A percentile compares a stretch with the other conserved stretches of the same genome.
phyloP scores from a whole-genome alignment of 2,329 filamentous ascomycete species.

The Cladophialophora immunda region DNA sequence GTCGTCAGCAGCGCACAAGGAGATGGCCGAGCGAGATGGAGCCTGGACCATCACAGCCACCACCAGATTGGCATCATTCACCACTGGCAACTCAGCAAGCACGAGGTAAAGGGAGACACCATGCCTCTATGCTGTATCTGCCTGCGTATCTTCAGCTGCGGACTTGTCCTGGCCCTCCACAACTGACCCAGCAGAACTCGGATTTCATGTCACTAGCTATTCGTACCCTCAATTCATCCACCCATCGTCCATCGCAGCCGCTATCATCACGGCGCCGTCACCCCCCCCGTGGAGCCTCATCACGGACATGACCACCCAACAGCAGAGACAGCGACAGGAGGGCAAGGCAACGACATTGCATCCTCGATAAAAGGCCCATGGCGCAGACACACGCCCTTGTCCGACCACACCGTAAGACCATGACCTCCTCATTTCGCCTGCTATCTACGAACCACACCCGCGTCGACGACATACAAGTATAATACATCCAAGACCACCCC shows the following conservation, averaged over 20 bases:
- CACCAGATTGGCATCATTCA: no score
- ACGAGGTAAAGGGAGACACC: no score
- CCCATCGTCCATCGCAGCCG: neutral
- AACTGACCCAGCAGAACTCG: no score
- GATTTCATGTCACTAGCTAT: neutral
- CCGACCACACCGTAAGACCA: neutral
- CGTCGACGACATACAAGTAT: neutral
- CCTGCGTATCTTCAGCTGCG: no score
- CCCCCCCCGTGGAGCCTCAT: neutral
- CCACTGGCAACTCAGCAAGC: no score
- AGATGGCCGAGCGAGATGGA: no score
- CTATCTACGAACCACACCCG: neutral
- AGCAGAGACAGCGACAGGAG: neutral
- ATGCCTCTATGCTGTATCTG: no score
- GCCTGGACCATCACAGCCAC: no score
- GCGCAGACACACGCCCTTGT: conserved; percentile 1
- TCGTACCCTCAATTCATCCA: neutral
- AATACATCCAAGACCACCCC: neutral
- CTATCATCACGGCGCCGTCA: neutral
- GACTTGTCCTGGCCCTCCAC: no score
- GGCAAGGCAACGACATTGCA: neutral
- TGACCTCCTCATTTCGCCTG: neutral
- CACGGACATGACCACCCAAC: neutral
- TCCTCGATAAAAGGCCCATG: neutral
- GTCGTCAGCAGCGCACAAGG: neutral